Percentiles rank a stretch among this genome's conserved stretches.
Conservation (phyloP, 352 stramenopile genomes). For the Plasmopara muralis region DNA sequence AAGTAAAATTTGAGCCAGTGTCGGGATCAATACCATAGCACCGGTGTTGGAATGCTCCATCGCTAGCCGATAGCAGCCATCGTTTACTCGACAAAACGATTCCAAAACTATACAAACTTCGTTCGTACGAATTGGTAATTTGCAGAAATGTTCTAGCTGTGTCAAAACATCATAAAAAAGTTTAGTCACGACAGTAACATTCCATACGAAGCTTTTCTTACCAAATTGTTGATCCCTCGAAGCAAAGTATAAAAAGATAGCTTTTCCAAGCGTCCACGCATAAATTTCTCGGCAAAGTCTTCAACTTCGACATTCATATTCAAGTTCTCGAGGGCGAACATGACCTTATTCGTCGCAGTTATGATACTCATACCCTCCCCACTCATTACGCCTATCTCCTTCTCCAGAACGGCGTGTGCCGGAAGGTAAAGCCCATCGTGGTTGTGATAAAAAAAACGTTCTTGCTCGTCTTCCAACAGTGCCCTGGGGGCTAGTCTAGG, state of each 20-base stretch:
- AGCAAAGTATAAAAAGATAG: slow-evolving; percentile 51
- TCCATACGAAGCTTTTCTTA: slow-evolving; percentile 22
- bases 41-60: slow-evolving; percentile 42
- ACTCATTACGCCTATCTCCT: slow-evolving; percentile 58
- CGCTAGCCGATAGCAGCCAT: slow-evolving; percentile 60
- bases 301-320: slow-evolving; percentile 60
- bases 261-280: slow-evolving; percentile 44
- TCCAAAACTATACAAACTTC: slow-evolving; percentile 66
- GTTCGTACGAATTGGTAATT: slow-evolving; percentile 51
- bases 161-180: slow-evolving; percentile 2
- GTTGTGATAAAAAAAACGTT: slow-evolving; percentile 49
- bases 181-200: not conserved
- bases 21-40: slow-evolving; percentile 32
- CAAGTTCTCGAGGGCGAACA: slow-evolving; percentile 69
- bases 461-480: slow-evolving; percentile 44
- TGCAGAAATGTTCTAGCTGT: slow-evolving; percentile 59
- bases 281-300: slow-evolving; percentile 45
- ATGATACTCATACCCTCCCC: slow-evolving; percentile 31
- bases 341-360: slow-evolving; percentile 48
- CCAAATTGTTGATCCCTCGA: slow-evolving; percentile 50
- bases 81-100: slow-evolving; percentile 62
- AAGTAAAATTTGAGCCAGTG: slow-evolving; percentile 39
- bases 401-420: slow-evolving; percentile 40
- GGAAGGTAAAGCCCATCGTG: slow-evolving; percentile 60
- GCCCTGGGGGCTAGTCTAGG: slow-evolving; percentile 43